Base-by-base conservation (phyloP, 148 eudicot species). In the Fagopyrum homotropicum region DNA sequence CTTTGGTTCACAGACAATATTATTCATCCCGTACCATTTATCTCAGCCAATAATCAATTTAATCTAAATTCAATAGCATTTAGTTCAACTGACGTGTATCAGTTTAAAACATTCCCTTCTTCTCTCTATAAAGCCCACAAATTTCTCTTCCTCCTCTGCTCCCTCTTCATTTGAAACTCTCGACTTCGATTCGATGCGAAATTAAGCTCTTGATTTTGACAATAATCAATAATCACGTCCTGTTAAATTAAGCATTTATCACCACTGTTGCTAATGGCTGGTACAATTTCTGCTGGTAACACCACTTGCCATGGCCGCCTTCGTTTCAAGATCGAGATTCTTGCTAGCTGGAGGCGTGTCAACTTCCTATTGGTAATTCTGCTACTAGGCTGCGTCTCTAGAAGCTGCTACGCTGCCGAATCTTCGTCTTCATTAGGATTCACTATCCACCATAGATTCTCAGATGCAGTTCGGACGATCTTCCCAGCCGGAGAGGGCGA, bases 401-500 rank as follows among this genome's bases (percentile, higher is more conserved):
- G 61, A 6, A 56, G 61, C 26, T 56, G 61, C 61, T 56, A 17
- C 61, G 61, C 61, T 14, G 40, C 66, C 40, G 66, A 4, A 7
- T 60, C 66, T 2, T 60, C 66, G 66, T 9, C 40, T 30, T 22
- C 66, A 10, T 26, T 60, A 19, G 66, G 66, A 26, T 69, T 69
- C 48, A n/a, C 17, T 12, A 69, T 69, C 47, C 72, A 69, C 72
- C 72, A 69, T 48, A 15, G 72, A 15, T 44, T 15, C 72, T 69
- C 72, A 9, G 72, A 69, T 9, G 48, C 46, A 17, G 72, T 69
- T 4, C 17, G 11, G 72, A 10, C 46, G 19, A 45, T n/a, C 3
- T 14, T 43, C 46, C 49, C 72, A 46, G 9, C 46, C 72, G 46
- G 9, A 19, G 46, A 15, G 9, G 22, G 8, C n/a, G 26, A 60